Evolutionary conservation across 331 rosid species (phyloP).

Genomic region (Quercus phellos): DNA sequence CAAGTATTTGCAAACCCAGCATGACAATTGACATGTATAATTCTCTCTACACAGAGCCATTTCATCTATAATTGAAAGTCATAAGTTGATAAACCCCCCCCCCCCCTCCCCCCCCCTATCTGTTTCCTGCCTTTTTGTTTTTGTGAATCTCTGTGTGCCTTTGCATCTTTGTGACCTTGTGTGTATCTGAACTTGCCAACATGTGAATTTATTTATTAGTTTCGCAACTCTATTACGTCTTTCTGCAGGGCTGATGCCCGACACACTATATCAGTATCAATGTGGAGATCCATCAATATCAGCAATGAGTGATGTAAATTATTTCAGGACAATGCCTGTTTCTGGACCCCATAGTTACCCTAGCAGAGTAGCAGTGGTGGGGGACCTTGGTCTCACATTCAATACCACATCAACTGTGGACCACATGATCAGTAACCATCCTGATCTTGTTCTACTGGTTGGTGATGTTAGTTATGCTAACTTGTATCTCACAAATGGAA

Average conservation of each 20-base stretch:
- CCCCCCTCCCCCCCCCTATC: no score
- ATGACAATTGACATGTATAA: not conserved
- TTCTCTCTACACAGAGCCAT: not conserved
- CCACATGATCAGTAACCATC: constrained; percentile 70
- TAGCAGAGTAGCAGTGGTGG: constrained; percentile 73
- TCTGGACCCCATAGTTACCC: constrained; percentile 81
- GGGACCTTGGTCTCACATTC: constrained; percentile 87
- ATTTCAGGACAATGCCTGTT: constrained; percentile 82
- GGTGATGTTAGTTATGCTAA: constrained; percentile 78
- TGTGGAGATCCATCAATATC: constrained; percentile 77
- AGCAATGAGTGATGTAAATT: constrained; percentile 60
- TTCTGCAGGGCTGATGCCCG: constrained; percentile 56
- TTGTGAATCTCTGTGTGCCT: not conserved
- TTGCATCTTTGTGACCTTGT: not conserved
- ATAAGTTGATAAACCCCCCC: no score
- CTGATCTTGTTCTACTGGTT: constrained; percentile 68
- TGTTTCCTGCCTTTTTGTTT: not conserved
- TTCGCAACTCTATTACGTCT: constrained; percentile 9
- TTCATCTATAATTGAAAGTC: not conserved
- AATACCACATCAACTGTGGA: constrained; percentile 76
- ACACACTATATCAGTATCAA: constrained; percentile 66
- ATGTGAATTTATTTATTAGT: not conserved
- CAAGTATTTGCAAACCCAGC: not conserved
- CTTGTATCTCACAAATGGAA: constrained; percentile 77
- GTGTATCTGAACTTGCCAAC: not conserved